Evolutionary conservation across 257 asterid species (phyloP).

Genomic region (Lithospermum erythrorhizon): DNA sequence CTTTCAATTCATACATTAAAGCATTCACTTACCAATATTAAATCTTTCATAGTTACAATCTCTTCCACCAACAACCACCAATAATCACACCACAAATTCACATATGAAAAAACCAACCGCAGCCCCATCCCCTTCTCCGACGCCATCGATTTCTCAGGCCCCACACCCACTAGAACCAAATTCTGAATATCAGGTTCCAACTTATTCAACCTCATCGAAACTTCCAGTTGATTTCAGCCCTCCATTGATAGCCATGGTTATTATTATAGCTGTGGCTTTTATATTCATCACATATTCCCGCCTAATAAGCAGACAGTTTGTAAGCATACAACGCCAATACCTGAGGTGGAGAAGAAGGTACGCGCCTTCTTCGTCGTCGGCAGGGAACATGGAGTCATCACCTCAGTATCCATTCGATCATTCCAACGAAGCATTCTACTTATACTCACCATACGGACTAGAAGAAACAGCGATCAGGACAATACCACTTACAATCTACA

Average conservation of each 20-base stretch:
- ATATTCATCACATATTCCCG: conserved; percentile 84
- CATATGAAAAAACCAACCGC: conserved; percentile 27
- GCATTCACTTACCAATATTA: neutral
- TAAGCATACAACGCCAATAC: conserved; percentile 54
- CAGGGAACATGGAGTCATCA: conserved; percentile 69
- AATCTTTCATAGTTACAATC: too few relatives aligned
- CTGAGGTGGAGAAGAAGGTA: conserved; percentile 63
- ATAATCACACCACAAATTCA: neutral
- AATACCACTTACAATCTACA: conserved; percentile 70
- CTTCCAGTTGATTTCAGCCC: conserved; percentile 77
- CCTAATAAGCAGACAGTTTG: conserved; percentile 61
- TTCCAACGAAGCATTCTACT: conserved; percentile 41
- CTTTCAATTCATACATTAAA: neutral
- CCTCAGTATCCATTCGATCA: conserved; percentile 61
- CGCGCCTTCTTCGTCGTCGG: conserved; percentile 51
- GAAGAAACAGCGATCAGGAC: conserved; percentile 75
- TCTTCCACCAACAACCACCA: neutral
- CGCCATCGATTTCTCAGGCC: neutral
- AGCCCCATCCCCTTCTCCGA: conserved; percentile 21
- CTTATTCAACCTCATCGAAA: conserved; percentile 23
- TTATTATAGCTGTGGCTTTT: conserved; percentile 69
- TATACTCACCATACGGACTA: conserved; percentile 79
- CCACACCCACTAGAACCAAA: conserved; percentile 1
- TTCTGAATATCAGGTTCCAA: conserved; percentile 19
- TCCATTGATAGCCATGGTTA: conserved; percentile 89